These are phyloP conservation scores for Pleurotus djamor DNA, from an alignment of 768 basidiomycete genomes.

Conservation along the genomic window DNA sequence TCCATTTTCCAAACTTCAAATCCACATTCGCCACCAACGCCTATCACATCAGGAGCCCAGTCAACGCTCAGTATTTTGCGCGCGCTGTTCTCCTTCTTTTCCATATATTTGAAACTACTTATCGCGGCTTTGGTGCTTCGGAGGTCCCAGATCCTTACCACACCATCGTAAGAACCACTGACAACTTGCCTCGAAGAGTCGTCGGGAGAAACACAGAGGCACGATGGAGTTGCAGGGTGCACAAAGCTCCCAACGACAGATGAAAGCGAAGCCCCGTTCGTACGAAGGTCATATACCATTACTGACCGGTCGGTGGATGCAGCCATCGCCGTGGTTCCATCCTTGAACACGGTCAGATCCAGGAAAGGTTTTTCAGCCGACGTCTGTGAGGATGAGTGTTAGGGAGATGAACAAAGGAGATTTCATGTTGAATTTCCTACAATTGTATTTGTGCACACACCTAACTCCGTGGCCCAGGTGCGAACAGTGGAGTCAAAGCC, in stretches of 20 bases:
- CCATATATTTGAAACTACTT: constrained; percentile 60
- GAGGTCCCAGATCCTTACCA: constrained; percentile 77
- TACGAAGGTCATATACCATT: constrained; percentile 67
- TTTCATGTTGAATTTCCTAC: too few relatives aligned
- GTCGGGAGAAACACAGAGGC: constrained; percentile 34
- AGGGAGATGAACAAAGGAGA: background rate
- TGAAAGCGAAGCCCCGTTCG: constrained; percentile 28
- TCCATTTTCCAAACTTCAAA: constrained; percentile 59
- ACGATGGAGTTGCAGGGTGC: constrained; percentile 70
- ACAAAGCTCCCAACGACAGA: constrained; percentile 37
- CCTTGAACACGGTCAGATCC: constrained; percentile 47
- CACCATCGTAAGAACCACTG: constrained; percentile 77
- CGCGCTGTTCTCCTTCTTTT: constrained; percentile 20
- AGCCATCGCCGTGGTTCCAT: constrained; percentile 47
- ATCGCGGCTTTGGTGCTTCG: constrained; percentile 66
- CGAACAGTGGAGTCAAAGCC: constrained; percentile 91
- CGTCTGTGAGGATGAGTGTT: constrained; percentile 34
- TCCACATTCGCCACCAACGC: constrained; percentile 63
- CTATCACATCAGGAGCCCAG: constrained; percentile 64
- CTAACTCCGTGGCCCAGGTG: constrained; percentile 82
- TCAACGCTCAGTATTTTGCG: constrained; percentile 61
- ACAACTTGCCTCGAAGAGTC: constrained; percentile 48
- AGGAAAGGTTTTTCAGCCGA: constrained; percentile 77
- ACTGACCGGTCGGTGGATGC: constrained; percentile 77
- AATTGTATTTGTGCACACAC: constrained; percentile 67